Conservation (phyloP, 257 asterid genomes). For the Solanum phureja region DNA sequence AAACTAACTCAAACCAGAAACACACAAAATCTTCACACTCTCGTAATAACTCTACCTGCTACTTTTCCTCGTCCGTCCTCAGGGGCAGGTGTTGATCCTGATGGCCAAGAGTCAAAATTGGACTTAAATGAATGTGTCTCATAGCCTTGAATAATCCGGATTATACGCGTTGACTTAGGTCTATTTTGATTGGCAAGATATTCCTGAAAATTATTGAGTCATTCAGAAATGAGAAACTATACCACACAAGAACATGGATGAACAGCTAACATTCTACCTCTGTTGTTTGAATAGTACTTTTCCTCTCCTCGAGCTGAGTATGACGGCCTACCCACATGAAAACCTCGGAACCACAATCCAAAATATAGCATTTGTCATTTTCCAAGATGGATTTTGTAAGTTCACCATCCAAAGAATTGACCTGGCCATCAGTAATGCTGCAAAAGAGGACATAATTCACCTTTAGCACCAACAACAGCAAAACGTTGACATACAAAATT, state of each 20-base stretch:
- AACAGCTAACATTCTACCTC: slow-evolving; percentile 41
- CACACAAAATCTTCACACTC: neutral
- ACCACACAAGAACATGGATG: neutral
- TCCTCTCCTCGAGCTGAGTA: slow-evolving; percentile 93
- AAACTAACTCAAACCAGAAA: neutral
- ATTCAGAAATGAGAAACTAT: slow-evolving; percentile 11
- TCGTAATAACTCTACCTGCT: slow-evolving; percentile 49
- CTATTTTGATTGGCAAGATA: slow-evolving; percentile 74
- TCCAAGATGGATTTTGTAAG: slow-evolving; percentile 84
- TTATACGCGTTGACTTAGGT: slow-evolving; percentile 73
- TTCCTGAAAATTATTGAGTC: slow-evolving; percentile 36
- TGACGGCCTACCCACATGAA: slow-evolving; percentile 97
- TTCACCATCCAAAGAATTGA: slow-evolving; percentile 60
- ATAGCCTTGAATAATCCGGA: slow-evolving; percentile 81
- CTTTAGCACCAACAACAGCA: neutral
- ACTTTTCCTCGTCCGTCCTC: slow-evolving; percentile 99
- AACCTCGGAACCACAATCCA: slow-evolving; percentile 91
- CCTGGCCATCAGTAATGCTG: slow-evolving; percentile 70
- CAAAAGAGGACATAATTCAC: neutral
- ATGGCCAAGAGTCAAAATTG: slow-evolving; percentile 93
- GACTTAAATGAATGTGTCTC: slow-evolving; percentile 89
- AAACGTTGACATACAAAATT: neutral
- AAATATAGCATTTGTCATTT: slow-evolving; percentile 69
- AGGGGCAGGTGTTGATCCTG: slow-evolving; percentile 67
- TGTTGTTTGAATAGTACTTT: slow-evolving; percentile 67